A percentile compares a stretch with the other conserved stretches of the same genome.
Conservation (phyloP, 116 monocot genomes). For the Posidonia oceanica region DNA sequence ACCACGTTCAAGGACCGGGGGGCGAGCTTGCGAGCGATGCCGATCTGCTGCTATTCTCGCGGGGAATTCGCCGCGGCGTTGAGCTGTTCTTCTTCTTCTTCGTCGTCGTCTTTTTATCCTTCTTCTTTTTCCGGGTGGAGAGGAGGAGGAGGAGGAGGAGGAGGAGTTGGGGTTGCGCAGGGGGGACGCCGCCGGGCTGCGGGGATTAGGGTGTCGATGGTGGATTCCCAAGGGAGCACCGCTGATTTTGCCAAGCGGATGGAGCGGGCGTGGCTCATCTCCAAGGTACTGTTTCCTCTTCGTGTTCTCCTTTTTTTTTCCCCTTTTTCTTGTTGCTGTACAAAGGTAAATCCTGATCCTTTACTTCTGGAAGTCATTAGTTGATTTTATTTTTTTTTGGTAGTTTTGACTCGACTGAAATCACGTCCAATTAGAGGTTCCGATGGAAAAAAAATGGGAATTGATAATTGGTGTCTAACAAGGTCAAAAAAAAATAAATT, state of each 20-base stretch:
- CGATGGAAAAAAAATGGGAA: too few relatives aligned
- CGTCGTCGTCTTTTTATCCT: not conserved
- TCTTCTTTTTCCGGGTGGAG: not conserved
- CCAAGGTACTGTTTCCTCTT: conserved; percentile 2
- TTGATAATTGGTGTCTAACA: not conserved
- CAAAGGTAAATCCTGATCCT: too few relatives aligned
- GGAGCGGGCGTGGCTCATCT: conserved; percentile 11
- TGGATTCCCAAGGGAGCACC: conserved; percentile 6
- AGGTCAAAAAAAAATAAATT: not conserved
- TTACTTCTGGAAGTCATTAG: too few relatives aligned
- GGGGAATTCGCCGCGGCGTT: not conserved
- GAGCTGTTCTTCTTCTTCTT: too few relatives aligned
- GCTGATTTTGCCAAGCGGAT: conserved; percentile 10
- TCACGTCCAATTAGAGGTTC: too few relatives aligned
- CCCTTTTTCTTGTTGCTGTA: too few relatives aligned
- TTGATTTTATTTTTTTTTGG: not conserved
- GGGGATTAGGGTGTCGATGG: conserved; percentile 3
- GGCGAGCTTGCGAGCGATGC: not conserved
- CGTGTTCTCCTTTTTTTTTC: not conserved
- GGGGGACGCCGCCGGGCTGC: not conserved
- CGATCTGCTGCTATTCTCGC: not conserved
- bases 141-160: too few relatives aligned
- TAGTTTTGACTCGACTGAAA: too few relatives aligned
- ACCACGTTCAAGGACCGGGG: too few relatives aligned
- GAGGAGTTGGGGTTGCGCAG: not conserved